phyloP scores from a whole-genome alignment of 2,329 filamentous ascomycete species.

The Hypoxylon sp. region DNA sequence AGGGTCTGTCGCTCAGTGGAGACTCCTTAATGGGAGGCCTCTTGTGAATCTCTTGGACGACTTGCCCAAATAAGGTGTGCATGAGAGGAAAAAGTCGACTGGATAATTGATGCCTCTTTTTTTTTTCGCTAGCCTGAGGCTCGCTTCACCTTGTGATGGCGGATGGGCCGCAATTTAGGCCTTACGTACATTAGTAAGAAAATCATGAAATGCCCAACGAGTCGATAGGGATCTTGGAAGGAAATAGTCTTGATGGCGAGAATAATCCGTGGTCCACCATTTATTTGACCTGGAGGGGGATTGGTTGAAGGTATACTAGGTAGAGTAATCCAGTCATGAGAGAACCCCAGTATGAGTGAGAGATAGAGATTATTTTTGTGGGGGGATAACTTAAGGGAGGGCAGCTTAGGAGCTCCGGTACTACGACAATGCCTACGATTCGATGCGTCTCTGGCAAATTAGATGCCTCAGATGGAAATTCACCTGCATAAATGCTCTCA shows the following conservation, averaged over 20 bases:
- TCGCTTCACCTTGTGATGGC: conserved; percentile 23
- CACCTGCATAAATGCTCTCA: conserved; percentile 45
- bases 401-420: conserved; percentile 39
- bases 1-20: conserved; percentile 35
- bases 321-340: conserved; percentile 33
- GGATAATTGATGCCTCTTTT: conserved; percentile 1
- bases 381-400: conserved; percentile 29
- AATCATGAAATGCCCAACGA: conserved; percentile 29
- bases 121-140: conserved; percentile 15
- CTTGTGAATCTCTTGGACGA: conserved; percentile 36
- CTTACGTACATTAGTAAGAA: conserved; percentile 40
- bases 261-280: conserved; percentile 22
- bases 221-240: conserved; percentile 7
- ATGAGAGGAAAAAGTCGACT: conserved; percentile 17
- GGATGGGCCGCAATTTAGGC: conserved; percentile 44
- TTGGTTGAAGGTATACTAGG: conserved; percentile 11
- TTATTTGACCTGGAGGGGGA: conserved; percentile 21
- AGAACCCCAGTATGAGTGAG: conserved; percentile 38
- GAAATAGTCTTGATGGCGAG: conserved; percentile 15
- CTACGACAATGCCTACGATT: conserved; percentile 36
- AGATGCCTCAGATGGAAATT: conserved; percentile 35
- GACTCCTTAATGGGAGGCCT: conserved; percentile 42
- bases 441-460: conserved; percentile 40
- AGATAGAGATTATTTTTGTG: conserved; percentile 43
- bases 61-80: conserved; percentile 45